These are phyloP conservation scores for Phaeolepiota aurea DNA, from an alignment of 768 basidiomycete species.

Conservation along the genomic window DNA sequence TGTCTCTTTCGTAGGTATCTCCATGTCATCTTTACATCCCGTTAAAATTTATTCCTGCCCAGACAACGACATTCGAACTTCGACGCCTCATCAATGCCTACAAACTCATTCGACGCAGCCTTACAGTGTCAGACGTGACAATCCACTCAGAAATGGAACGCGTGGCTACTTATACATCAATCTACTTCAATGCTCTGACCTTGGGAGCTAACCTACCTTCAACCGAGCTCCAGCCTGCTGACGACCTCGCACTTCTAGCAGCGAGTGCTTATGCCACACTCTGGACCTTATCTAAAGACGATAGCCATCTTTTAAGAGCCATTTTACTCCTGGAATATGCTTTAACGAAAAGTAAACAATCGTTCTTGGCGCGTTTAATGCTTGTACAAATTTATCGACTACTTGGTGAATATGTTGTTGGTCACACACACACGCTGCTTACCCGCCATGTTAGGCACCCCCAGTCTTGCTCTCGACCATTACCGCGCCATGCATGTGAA, in stretches of 20 bases:
- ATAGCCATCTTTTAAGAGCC: slow-evolving; percentile 56
- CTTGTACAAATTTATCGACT: slow-evolving; percentile 78
- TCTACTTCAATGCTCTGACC: slow-evolving; percentile 60
- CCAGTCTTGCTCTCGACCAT: slow-evolving; percentile 67
- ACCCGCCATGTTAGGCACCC: slow-evolving; percentile 44
- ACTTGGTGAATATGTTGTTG: slow-evolving; percentile 42
- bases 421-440: slow-evolving; percentile 1
- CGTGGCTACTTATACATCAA: slow-evolving; percentile 41
- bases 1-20: slow-evolving; percentile 35
- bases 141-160: slow-evolving; percentile 47
- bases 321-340: slow-evolving; percentile 65
- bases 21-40: not conserved
- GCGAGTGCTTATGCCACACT: slow-evolving; percentile 57
- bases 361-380: slow-evolving; percentile 70
- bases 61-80: slow-evolving; percentile 49
- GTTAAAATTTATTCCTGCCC: not conserved
- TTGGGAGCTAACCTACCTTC: slow-evolving; percentile 57
- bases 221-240: slow-evolving; percentile 82
- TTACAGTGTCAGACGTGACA: slow-evolving; percentile 40
- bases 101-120: slow-evolving; percentile 63
- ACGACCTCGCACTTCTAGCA: slow-evolving; percentile 75
- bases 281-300: slow-evolving; percentile 50
- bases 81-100: slow-evolving; percentile 63
- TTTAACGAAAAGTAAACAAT: slow-evolving; percentile 62
- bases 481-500: slow-evolving; percentile 74